These are phyloP conservation scores for Isochrysis galbana DNA, from an alignment of 78 protist genomes.

Conservation along the genomic window DNA sequence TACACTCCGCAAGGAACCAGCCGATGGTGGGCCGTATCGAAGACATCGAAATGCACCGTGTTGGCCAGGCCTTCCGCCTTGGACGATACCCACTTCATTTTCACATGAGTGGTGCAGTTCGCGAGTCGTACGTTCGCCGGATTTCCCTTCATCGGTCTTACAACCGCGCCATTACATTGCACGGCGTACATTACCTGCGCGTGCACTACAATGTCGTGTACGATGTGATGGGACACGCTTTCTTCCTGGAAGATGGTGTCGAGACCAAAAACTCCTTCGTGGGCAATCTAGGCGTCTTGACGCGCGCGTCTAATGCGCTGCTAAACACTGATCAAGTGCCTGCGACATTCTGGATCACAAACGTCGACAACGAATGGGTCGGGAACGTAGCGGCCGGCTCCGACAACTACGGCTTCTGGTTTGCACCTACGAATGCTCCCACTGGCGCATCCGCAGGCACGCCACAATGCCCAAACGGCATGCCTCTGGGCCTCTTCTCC, in stretches of 20 bases:
- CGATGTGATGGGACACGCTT: background rate
- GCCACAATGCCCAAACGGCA: too few species aligned
- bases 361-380: background rate
- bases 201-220: background rate
- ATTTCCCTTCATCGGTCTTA: background rate
- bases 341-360: background rate
- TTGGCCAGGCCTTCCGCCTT: background rate
- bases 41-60: background rate
- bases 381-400: slow-evolving; percentile 21
- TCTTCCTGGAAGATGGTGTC: background rate
- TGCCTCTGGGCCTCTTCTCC: background rate
- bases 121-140: background rate
- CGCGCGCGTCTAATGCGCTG: background rate
- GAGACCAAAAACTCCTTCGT: background rate
- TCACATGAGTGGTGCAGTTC: background rate
- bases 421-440: background rate
- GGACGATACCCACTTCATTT: background rate
- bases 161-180: background rate
- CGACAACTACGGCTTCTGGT: background rate
- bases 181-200: background rate
- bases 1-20: background rate
- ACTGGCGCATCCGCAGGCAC: background rate
- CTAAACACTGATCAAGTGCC: background rate
- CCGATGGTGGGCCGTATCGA: background rate
- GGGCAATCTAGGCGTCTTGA: background rate